Evolutionary conservation across 148 eudicot species (phyloP).

Genomic region (Chenopodium quinoa): DNA sequence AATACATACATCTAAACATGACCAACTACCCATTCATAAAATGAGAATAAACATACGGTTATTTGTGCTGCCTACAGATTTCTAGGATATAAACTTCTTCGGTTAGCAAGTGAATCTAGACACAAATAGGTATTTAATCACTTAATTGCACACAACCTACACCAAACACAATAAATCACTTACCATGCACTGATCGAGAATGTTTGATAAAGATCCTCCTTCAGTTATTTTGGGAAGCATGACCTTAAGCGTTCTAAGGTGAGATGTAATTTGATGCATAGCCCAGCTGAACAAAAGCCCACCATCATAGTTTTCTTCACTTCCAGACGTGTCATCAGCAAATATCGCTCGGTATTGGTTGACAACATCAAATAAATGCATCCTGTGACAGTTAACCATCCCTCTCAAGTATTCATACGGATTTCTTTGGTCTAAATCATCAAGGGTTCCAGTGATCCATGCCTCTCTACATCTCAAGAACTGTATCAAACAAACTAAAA

Average conservation of each 20-base stretch:
- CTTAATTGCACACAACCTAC: conserved; percentile 3
- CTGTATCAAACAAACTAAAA: conserved; percentile 40
- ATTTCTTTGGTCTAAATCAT: conserved; percentile 92
- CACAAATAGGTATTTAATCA: not conserved
- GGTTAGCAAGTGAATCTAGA: not conserved
- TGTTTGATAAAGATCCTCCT: conserved; percentile 94
- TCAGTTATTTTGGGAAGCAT: conserved; percentile 96
- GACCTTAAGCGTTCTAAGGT: conserved; percentile 67
- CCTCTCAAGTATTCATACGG: conserved; percentile 92
- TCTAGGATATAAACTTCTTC: not conserved
- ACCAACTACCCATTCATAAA: not conserved
- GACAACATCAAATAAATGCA: conserved; percentile 95
- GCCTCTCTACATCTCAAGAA: conserved; percentile 94
- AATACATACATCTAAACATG: not conserved
- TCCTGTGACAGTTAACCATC: conserved; percentile 77
- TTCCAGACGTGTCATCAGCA: conserved; percentile 96
- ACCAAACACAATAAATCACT: conserved; percentile 13
- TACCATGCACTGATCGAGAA: conserved; percentile 96
- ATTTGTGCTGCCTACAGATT: not conserved
- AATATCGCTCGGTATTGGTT: conserved; percentile 97
- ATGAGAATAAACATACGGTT: not conserved
- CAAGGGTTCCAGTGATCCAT: conserved; percentile 93
- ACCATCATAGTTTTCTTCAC: conserved; percentile 95
- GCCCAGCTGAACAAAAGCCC: conserved; percentile 99
- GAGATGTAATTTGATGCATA: conserved; percentile 88